Conservation (phyloP, 2,329 filamentous ascomycete species). For the Xenoacremonium recifei region DNA sequence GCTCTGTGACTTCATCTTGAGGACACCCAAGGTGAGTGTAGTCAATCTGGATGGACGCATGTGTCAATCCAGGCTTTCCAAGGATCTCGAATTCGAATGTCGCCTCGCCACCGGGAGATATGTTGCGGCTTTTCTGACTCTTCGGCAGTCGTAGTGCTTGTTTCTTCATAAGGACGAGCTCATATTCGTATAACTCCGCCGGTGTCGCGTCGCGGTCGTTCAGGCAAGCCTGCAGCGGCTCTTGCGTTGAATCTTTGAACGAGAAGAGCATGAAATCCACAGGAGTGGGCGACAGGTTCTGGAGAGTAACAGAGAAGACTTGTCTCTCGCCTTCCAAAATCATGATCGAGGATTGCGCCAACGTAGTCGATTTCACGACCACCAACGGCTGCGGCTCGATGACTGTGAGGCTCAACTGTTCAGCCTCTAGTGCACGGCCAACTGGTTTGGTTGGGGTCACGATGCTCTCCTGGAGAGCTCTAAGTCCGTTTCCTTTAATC, state of each 20-base stretch:
- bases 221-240: slow-evolving; percentile 71
- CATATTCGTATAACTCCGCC: slow-evolving; percentile 81
- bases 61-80: slow-evolving; percentile 81
- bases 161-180: slow-evolving; percentile 73
- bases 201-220: slow-evolving; percentile 74
- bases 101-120: slow-evolving; percentile 64
- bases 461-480: slow-evolving; percentile 48
- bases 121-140: slow-evolving; percentile 54
- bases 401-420: slow-evolving; percentile 65
- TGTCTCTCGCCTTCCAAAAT: slow-evolving; percentile 86
- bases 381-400: slow-evolving; percentile 78
- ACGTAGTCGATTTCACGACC: slow-evolving; percentile 69
- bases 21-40: slow-evolving; percentile 78
- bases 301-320: slow-evolving; percentile 73
- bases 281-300: slow-evolving; percentile 73
- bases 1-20: slow-evolving; percentile 63
- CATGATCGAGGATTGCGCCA: slow-evolving; percentile 86
- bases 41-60: slow-evolving; percentile 77
- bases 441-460: slow-evolving; percentile 37
- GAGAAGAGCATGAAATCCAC: slow-evolving; percentile 86
- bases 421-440: slow-evolving; percentile 43
- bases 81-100: slow-evolving; percentile 82
- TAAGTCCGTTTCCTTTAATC: slow-evolving; percentile 72
- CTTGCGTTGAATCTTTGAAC: slow-evolving; percentile 85
- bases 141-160: slow-evolving; percentile 62